Evolutionary conservation across 768 basidiomycete species (phyloP), one percentile per base, ranked within the genome.

Genomic region (Lentinula detonsa): DNA sequence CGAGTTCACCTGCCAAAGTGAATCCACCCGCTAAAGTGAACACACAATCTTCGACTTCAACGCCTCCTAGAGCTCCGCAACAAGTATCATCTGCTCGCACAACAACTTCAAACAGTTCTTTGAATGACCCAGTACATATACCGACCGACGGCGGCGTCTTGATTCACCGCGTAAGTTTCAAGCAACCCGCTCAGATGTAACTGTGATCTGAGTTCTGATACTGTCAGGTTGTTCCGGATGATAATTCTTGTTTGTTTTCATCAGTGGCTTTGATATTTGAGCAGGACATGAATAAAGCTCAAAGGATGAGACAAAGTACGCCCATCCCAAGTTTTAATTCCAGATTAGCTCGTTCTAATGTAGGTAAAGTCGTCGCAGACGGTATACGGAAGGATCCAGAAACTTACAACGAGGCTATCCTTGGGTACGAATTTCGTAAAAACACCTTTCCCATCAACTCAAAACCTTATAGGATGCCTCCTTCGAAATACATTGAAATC

Each of bases 211-310:
- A 18, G 16, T 11, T 10, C 4, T 42, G 5, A 4, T 23, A 3
- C 5, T 31, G 5, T 37, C 50, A 91, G 85, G 80, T 94, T 59
- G 93, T 96, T 16, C 95, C 95, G n/a, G 96, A 98, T 68, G 96
- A 98, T 74, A 98, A 98, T 68, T 91, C 93, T 1, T 98, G 96
- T 72, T 77, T 98, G 34, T 98, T 98, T 76, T 90, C 90, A 3
- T 86, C 94, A 2, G 78, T 93, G 49, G 92, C 91, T 15, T 75
- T 96, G 45, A 77, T 96, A 1, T 95, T 98, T 67, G 86, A 89
- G 68, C 93, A 95, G 67, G 85, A 85, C 61, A 86, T 89, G 11
- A 72, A 79, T n/a, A 87, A 87, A 61, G 90, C 89, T 2, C 76
- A 78, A 28, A 73, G 78, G 63, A 82, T 97, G 68, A 82, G 95